Evolutionary conservation across 179 eudicot species (phyloP), one percentile per base, ranked within the genome.

Genomic region (Drosera spatulata): DNA sequence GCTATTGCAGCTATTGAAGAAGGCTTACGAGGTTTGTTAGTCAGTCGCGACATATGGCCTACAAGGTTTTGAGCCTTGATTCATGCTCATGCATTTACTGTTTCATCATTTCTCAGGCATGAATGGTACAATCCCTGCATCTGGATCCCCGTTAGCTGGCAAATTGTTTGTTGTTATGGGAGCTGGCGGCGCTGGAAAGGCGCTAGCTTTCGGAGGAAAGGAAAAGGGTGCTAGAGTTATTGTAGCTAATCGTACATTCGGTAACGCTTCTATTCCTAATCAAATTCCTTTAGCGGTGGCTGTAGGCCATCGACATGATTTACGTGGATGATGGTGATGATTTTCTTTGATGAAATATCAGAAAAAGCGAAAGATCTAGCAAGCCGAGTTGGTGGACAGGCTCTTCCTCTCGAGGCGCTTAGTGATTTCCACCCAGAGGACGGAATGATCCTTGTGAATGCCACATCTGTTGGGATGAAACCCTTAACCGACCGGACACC

Each of bases 141-240:
- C 55, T 69, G 72, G 80, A 40, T 77, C 82, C 33, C 83, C 78
- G 2, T 48, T 79, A 53, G 59, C 66, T 43, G 80, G 80, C 33
- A 73, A 71, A 66, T 14, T 70, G 45, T 70, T 79, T 60, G 78
- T 79, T 46, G 50, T 79, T 55, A 73, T 79, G 67, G 83, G 80
- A 49, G 83, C 73, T 9, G 83, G 78, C 47, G 80, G 83, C 42
- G 80, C 83, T 4, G 83, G 83, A 33, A 59, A 73, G 63, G 83
- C 83, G 11, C 66, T 75, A 47, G 80, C 83, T 42, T 75, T 73
- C 68, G 83, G 80, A 47, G 83, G 80, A 49, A 79, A 61, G 62
- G 72, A 66, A 61, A 69, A 72, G 68, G 83, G 83, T 37, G 83
- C 83, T 37, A 60, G 73, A 10, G 71, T 79, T 51, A 68, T 75